Evolutionary conservation across 345 rosid genomes (phyloP).

Genomic region (Psidium guajava): DNA sequence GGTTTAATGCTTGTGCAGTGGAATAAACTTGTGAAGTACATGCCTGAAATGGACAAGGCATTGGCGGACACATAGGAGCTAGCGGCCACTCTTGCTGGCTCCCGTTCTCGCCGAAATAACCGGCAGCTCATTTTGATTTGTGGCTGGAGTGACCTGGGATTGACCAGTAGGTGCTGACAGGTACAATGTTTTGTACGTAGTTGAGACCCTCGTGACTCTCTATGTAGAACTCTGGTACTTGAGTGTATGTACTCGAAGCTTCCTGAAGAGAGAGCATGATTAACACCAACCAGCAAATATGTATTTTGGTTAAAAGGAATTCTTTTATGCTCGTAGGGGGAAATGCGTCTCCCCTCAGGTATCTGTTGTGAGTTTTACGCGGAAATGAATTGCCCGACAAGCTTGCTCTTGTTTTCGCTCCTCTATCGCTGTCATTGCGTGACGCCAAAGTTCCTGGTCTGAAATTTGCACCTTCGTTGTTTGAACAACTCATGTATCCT

Average conservation of each 20-base stretch:
- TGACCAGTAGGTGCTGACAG: not conserved
- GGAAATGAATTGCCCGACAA: too few relatives aligned
- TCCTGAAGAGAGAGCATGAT: not conserved
- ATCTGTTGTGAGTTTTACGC: too few relatives aligned
- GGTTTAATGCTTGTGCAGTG: slow-evolving; percentile 29
- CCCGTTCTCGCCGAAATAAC: not conserved
- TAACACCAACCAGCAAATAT: not conserved
- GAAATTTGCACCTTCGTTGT: too few relatives aligned
- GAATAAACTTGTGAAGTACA: slow-evolving; percentile 47
- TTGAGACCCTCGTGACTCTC: not conserved
- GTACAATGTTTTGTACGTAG: not conserved
- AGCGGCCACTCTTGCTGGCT: not conserved
- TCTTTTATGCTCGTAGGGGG: not conserved
- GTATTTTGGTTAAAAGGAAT: not conserved
- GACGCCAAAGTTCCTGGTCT: too few relatives aligned
- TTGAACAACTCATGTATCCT: too few relatives aligned
- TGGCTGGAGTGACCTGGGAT: not conserved
- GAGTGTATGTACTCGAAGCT: not conserved
- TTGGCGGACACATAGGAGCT: slow-evolving; percentile 23
- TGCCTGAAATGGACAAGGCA: slow-evolving; percentile 56
- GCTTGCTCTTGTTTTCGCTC: too few relatives aligned
- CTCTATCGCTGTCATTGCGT: too few relatives aligned
- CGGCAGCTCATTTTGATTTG: not conserved
- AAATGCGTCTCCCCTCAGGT: not conserved
- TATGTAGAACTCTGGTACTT: accelerated